A percentile compares a stretch with the other conserved stretches of the same genome.
Evolutionary conservation across 768 basidiomycete genomes (phyloP).

Genomic region (Panaeolus papilionaceus): DNA sequence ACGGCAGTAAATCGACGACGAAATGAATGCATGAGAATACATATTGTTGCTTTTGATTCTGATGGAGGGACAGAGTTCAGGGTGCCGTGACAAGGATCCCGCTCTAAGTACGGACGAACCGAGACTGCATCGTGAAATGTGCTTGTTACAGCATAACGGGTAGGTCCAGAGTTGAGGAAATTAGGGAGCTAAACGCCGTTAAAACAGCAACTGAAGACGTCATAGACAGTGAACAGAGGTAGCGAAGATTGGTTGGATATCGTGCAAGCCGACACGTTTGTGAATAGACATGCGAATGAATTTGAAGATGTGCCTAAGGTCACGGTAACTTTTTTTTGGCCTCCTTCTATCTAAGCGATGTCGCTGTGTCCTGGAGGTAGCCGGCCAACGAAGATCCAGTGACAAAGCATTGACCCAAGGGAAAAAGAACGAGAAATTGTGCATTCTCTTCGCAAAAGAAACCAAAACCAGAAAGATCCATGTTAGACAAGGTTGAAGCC

Average conservation of each 20-base stretch:
- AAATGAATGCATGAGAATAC: neutral
- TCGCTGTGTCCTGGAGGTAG: neutral
- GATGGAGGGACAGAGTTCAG: neutral
- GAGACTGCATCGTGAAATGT: neutral
- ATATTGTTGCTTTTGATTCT: neutral
- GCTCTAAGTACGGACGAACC: conserved; percentile 7
- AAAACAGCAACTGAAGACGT: neutral
- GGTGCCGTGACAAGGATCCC: neutral
- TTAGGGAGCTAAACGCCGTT: neutral
- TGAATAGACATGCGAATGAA: neutral
- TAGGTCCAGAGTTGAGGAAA: neutral
- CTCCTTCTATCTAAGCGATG: neutral
- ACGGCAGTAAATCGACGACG: neutral
- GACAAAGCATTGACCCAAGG: neutral
- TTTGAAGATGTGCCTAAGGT: neutral
- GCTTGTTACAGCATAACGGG: neutral
- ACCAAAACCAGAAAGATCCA: neutral
- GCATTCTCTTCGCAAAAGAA: neutral
- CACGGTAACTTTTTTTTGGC: neutral
- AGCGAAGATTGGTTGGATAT: neutral
- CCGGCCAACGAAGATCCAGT: conserved; percentile 1
- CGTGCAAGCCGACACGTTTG: neutral
- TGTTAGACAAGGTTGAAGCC: neutral
- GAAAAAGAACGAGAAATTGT: neutral
- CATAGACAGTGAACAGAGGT: conserved; percentile 2